Evolutionary conservation across 1,139 yeast species (phyloP).

Genomic region (Sugiyamaella neomexicana): DNA sequence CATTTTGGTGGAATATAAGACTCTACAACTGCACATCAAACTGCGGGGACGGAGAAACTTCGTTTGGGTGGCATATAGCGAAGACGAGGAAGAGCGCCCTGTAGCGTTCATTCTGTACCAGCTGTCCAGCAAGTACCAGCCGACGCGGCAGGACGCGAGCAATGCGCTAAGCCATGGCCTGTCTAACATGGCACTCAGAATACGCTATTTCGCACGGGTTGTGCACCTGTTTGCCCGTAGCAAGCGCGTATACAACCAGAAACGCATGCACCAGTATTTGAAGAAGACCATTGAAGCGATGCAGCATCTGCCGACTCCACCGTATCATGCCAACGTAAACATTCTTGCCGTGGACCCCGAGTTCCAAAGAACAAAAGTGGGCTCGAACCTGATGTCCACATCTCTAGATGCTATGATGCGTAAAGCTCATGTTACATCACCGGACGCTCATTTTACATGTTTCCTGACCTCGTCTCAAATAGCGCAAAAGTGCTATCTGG

Average conservation of each 20-base stretch:
- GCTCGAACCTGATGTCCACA: constrained; percentile 14
- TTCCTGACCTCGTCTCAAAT: constrained; percentile 5
- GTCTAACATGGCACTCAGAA: neutral
- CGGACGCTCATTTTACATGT: neutral
- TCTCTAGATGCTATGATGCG: constrained; percentile 49
- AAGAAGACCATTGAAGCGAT: constrained; percentile 2
- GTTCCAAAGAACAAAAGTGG: constrained; percentile 19
- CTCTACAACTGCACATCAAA: constrained; percentile 1
- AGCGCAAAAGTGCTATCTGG: constrained; percentile 1
- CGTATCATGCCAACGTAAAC: neutral
- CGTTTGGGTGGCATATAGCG: constrained; percentile 3
- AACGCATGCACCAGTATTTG: constrained; percentile 6
- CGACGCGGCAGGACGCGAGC: neutral
- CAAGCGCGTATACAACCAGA: constrained; percentile 4
- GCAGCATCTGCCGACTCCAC: neutral
- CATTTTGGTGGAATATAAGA: constrained; percentile 2
- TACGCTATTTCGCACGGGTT: neutral
- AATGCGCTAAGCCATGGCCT: neutral
- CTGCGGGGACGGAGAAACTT: neutral
- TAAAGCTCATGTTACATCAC: neutral
- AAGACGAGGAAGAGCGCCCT: neutral
- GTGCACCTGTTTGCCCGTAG: neutral
- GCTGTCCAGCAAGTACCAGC: neutral
- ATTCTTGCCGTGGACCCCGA: constrained; percentile 22
- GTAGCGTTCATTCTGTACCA: constrained; percentile 24